Conservation (phyloP, 169 alveolate genomes). For the Plasmodium fragile region DNA sequence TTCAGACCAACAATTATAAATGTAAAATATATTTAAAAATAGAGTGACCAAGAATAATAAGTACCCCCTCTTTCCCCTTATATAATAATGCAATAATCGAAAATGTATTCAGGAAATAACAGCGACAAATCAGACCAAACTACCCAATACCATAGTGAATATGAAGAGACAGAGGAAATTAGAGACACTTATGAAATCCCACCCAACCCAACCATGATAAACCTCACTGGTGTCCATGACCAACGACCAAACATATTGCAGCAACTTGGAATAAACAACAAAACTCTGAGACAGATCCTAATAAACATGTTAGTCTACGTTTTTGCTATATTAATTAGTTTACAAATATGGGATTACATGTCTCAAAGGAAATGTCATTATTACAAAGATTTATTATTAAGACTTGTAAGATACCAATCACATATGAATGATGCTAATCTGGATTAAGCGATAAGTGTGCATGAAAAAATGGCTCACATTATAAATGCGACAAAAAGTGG, state of each 20-base stretch:
- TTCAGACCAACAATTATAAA: not conserved
- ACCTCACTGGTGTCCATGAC: not conserved
- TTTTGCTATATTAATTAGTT: conserved; percentile 9
- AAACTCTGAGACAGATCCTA: not conserved
- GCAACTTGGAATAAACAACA: conserved; percentile 16
- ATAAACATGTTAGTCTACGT: conserved; percentile 6
- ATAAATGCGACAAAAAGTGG: not conserved
- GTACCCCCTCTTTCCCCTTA: not conserved
- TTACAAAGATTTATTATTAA: conserved; percentile 21
- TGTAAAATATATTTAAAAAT: not conserved
- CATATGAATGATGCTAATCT: not conserved
- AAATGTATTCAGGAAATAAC: not conserved
- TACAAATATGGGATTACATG: conserved; percentile 17
- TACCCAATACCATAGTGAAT: not conserved
- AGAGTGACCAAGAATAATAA: not conserved
- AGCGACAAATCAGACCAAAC: not conserved
- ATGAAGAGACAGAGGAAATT: not conserved
- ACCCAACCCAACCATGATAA: conserved; percentile 1
- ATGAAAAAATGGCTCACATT: not conserved
- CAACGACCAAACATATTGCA: not conserved
- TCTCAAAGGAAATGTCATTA: conserved; percentile 26
- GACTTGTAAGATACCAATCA: conserved; percentile 35
- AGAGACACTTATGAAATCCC: not conserved
- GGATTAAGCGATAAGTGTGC: not conserved
- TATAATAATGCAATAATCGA: not conserved